Evolutionary conservation across 768 basidiomycete genomes (phyloP), one percentile per base, ranked within the genome.

Genomic region (Paxillus ammoniavirescens): DNA sequence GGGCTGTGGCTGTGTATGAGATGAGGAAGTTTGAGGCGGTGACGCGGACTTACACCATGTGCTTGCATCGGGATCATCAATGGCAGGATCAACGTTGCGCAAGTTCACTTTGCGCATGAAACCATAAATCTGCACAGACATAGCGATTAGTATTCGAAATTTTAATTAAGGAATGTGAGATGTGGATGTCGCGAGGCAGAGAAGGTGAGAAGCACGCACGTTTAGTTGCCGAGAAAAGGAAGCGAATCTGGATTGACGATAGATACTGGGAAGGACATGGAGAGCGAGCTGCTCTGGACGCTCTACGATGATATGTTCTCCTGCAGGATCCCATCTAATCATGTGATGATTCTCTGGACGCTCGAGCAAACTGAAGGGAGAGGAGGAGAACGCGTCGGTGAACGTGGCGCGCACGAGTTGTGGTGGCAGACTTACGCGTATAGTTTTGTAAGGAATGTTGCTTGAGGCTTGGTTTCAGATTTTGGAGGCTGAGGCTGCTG

Each of bases 31-130:
- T 57, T 35, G 54, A 60, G 60, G 57, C 52, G 49, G 57, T 47
- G 55, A 54, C 26, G 49, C 26, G 55, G 26, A 83, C 93, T 69
- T 77, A 95, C 93, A 94, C 93, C 93, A 97, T 58, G 93, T 94
- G 71, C 91, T 93, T 13, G 93, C 93, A 75, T 97, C 93, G 57
- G 93, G 93, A 74, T 96, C 93, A 74, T 91, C 89, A 61, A 94
- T 94, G 57, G 90, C 91, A 58, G 91, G 90, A 77, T 95, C 93
- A 71, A 94, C 89, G 75, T 95, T 93, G 69, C 91, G 88, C 63
- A 95, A 80, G 77, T 94, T 95, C 69, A 96, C 91, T 73, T 96
- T 95, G 74, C 93, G 92, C 91, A 95, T 95, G 79, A 94, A 97
- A 60, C 93, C 94, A 77, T 97, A 97, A 74, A 97, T 97, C 93